A percentile compares a stretch with the other conserved stretches of the same genome.
Conservation (phyloP, 352 stramenopile species). For the Globisporangium canariense region DNA sequence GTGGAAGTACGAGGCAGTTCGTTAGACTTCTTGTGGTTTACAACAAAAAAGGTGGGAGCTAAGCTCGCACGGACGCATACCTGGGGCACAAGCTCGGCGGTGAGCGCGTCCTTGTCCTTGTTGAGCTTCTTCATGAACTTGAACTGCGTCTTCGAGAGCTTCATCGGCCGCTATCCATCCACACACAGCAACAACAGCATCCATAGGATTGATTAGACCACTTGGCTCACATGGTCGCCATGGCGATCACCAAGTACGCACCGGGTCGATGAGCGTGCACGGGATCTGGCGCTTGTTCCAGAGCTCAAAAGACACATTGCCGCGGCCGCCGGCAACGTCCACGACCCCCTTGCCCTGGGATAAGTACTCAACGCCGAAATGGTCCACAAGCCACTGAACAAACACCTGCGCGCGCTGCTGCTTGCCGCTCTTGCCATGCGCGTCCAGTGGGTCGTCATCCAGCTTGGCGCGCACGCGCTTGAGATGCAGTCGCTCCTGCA, state of each 20-base stretch:
- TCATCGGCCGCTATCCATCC: conserved; percentile 49
- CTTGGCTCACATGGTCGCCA: neutral
- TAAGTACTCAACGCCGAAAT: conserved; percentile 54
- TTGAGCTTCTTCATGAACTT: conserved; percentile 70
- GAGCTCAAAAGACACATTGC: conserved; percentile 82
- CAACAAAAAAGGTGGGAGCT: neutral
- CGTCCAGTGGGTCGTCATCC: conserved; percentile 57
- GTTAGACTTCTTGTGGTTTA: neutral
- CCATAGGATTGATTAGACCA: neutral
- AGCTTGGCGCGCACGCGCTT: conserved; percentile 56
- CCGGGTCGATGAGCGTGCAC: conserved; percentile 78
- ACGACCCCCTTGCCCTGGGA: conserved; percentile 55
- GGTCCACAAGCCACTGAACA: conserved; percentile 69
- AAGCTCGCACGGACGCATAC: conserved; percentile 14
- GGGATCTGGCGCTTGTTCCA: conserved; percentile 76
- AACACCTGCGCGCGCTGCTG: conserved; percentile 69
- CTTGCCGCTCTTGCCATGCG: conserved; percentile 72
- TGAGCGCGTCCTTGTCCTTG: conserved; percentile 27
- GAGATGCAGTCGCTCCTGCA: conserved; percentile 54
- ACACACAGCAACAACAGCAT: conserved; percentile 18
- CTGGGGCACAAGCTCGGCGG: conserved; percentile 48
- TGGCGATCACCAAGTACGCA: conserved; percentile 19
- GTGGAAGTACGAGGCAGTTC: conserved; percentile 1
- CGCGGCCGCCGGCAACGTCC: conserved; percentile 78
- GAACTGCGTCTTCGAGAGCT: conserved; percentile 65